Conservation (phyloP, 2,329 filamentous ascomycete genomes). For the Aureobasidium sp. region DNA sequence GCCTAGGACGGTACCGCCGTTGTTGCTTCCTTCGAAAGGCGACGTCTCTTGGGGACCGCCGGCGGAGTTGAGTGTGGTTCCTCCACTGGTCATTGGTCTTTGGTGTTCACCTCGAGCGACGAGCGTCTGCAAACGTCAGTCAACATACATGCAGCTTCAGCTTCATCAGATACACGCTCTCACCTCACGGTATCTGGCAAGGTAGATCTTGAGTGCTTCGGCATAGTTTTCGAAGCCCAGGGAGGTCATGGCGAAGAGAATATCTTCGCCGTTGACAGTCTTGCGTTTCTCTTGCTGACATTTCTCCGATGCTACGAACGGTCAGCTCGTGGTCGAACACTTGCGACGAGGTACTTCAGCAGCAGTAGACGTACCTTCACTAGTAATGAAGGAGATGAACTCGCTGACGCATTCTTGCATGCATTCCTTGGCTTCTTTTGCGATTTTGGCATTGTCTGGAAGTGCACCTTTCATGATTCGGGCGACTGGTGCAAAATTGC, state of each 20-base stretch:
- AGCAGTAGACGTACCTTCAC: slow-evolving; percentile 64
- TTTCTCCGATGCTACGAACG: slow-evolving; percentile 77
- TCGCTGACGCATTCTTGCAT: slow-evolving; percentile 99
- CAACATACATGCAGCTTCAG: slow-evolving; percentile 10
- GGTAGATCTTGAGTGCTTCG: slow-evolving; percentile 94
- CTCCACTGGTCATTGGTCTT: slow-evolving; percentile 38
- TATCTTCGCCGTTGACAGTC: slow-evolving; percentile 98
- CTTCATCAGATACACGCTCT: slow-evolving; percentile 31
- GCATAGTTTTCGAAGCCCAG: slow-evolving; percentile 98
- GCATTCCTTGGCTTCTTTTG: slow-evolving; percentile 96
- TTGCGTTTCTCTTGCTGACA: slow-evolving; percentile 99
- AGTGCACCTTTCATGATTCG: slow-evolving; percentile 98
- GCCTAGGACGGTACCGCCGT: slow-evolving; percentile 29
- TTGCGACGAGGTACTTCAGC: background rate
- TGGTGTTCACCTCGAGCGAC: slow-evolving; percentile 62
- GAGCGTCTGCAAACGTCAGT: slow-evolving; percentile 56
- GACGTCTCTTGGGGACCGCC: slow-evolving; percentile 20
- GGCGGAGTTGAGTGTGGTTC: slow-evolving; percentile 22
- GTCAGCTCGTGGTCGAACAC: slow-evolving; percentile 3
- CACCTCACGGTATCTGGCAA: slow-evolving; percentile 96
- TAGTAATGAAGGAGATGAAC: slow-evolving; percentile 99
- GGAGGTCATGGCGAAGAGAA: slow-evolving; percentile 97
- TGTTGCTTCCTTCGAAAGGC: slow-evolving; percentile 28
- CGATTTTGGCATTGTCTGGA: slow-evolving; percentile 94
- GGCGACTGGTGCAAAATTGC: slow-evolving; percentile 90